Base-by-base conservation (phyloP, 148 eudicot species). In the Drosera capensis region DNA sequence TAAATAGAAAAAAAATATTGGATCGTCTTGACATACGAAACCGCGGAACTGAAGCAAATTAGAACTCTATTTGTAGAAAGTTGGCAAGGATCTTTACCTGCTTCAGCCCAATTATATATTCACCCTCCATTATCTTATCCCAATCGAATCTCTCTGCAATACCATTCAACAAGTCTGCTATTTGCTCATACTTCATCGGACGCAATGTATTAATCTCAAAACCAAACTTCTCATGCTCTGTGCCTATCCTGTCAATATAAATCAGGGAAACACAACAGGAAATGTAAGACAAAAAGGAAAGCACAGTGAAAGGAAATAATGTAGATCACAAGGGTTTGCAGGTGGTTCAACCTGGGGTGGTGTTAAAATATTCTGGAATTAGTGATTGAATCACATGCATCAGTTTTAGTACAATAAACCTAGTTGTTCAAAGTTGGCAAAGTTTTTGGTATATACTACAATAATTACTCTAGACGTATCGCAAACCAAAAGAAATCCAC, bases 181-280 rank as follows among this genome's bases (percentile, higher is more conserved):
- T 92, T 59, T 92, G 99, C 51, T 78, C 82, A 50, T 92, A 78
- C 43, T 72, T 85, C 80, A 92, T 74, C 21, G 99, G 99, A 36
- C 66, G 70, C 57, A 92, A 66, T 25, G 95, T 76, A 46, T 29
- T 71, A 51, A 75, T 43, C 64, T 92, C 99, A 61, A 92, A 92
- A 45, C 99, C 99, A 66, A 92, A 92, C 65, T 92, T 92, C 51
- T 92, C 99, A 56, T 92, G 99, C 62, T 92, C 99, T 50, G 95
- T 92, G 34, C 99, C 99, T 68, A 92, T 81, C 65, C 99, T 90
- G 99, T 25, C 57, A 43, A 42, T 57, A 49, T 29, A 60, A 21
- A 29, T 7, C n/a, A 31, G 19, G 38, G 38, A 16, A 17, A 25
- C 17, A 19, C 37, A 21, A 17, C 13, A 35, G 24, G 14, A 49